Base-by-base conservation (phyloP, 352 stramenopile species). In the Phytophthora pseudosyringae region DNA sequence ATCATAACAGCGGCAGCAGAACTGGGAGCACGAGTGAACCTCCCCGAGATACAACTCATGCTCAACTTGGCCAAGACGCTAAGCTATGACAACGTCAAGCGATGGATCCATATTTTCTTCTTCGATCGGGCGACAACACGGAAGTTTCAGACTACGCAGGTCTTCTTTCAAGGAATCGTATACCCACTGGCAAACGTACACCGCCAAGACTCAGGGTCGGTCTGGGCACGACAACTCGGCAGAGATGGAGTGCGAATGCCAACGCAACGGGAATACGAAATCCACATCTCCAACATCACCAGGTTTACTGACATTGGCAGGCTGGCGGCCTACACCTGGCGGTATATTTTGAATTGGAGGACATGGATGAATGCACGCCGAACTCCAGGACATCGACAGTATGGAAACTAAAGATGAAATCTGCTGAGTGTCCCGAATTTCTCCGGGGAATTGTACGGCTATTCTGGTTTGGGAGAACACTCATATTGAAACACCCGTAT, bases 391-490 rank as follows among this genome's bases (percentile, higher is more conserved):
- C 31, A 28, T n/a, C 40, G 8, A 47, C 40, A 47, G 21, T 47
- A n/a, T 47, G 40, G 40, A 25, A 47, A 11, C n/a, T 47, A 11
- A 47, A 5, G 15, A 13, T 47, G 4, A 47, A 47, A 12, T 31
- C 21, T 3, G 40, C 40, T 9, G 40, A 29, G n/a, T 59, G 58
- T 28, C 56, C 56, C 0, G n/a, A 33, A 13, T 53, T 55, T 15
- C n/a, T 56, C 6, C 16, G 16, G 5, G 32, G 54, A 4, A 48
- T 46, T 26, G 26, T 26, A 10, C 5, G 26, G 5, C 12, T 51
- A 2, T 16, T 51, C 1, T 51, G 45, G 45, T 51, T 26, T 51
- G 45, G 26, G 1, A 5, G 6, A 21, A 5, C 45, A 0, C 12
- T 51, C 2, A 25, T 51, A 2, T 15, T 51, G 9, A 35, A 51